A percentile compares a stretch with the other conserved stretches of the same genome.
Evolutionary conservation across 257 asterid species (phyloP).

Genomic region (Petunia axillaris): DNA sequence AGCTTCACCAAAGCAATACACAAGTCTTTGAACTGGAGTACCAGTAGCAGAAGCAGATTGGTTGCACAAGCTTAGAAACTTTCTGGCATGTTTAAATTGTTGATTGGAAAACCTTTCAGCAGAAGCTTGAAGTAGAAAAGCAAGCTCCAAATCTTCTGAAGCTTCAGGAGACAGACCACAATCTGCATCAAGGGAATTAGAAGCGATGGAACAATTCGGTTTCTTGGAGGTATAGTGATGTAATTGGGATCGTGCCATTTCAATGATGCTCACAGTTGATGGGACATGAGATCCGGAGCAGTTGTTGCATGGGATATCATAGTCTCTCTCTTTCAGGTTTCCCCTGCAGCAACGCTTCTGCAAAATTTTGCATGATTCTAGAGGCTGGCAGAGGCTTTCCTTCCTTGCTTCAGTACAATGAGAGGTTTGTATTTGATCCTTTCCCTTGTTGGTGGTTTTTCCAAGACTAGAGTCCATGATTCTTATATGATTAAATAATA

Average conservation of each 20-base stretch:
- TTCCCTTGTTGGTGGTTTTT: not conserved
- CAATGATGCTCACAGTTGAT: constrained; percentile 21
- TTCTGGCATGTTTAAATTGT: constrained; percentile 40
- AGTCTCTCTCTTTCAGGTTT: not conserved
- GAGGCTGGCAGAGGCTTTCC: constrained; percentile 23
- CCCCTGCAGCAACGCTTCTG: constrained; percentile 15
- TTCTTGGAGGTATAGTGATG: not conserved
- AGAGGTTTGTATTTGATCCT: not conserved
- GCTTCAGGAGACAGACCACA: constrained; percentile 17
- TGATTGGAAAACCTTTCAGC: constrained; percentile 30
- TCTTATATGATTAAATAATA: too few relatives aligned
- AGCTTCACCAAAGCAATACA: constrained; percentile 36
- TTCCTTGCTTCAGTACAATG: constrained; percentile 17
- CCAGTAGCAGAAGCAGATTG: constrained; percentile 29
- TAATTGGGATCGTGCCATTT: constrained; percentile 30
- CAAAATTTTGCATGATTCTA: constrained; percentile 26
- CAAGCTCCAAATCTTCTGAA: constrained; percentile 31
- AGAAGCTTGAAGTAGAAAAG: constrained; percentile 33
- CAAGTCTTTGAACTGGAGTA: constrained; percentile 37
- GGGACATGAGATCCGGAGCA: not conserved
- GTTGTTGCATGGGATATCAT: not conserved
- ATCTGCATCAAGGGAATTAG: not conserved
- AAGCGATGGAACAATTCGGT: constrained; percentile 1
- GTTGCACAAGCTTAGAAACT: constrained; percentile 30
- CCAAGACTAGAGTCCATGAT: not conserved